Evolutionary conservation across 2,329 filamentous ascomycete genomes (phyloP), one percentile per base, ranked within the genome.

Genomic region (Trichocomaceae sp.): DNA sequence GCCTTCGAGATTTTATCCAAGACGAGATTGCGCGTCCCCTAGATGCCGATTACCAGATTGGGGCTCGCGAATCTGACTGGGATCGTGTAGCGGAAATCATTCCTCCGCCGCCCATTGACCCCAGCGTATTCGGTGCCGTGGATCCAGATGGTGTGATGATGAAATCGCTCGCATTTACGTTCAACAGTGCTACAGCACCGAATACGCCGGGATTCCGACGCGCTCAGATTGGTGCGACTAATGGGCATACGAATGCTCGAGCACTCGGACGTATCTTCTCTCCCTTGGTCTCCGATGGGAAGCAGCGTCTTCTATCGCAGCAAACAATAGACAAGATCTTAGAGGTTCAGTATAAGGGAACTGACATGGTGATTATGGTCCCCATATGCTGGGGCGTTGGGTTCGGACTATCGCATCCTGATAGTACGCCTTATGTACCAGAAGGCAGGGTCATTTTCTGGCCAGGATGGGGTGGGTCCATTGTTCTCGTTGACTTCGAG

Each of bases 31-130:
- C 74, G 0, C 61, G 49, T 0, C 76, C 78, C 0, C 58, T 76
- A 3, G 59, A 60, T 0, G 77, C 77, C 1, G 78, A 80, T 59
- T 79, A 78, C 52, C 69, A 73, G 42, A 65, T 80, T 15, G 77
- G 77, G 1, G 64, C 72, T 2, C 48, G 58, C 1, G 73, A 79
- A 48, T 60, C 69, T 6, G 72, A 78, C 56, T 73, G 68, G 68
- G 39, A 57, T 2, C 75, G 77, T 8, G 61, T 76, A 2, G 67
- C 73, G 0, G 63, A 71, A 6, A 56, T 75, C 3, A 55, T 72
- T 0, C 59, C 69, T 4, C 65, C 70, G 3, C 58, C 65, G 2
- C 61, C 61, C 0, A 50, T 64, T 0, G 0, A 23, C 12, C 26
- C 20, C 39, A n/a, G 13, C 33, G 10, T 31, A 5, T 44, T 56